Evolutionary conservation across 192 early-diverging fungal genomes (phyloP).

Genomic region (Podila epigama): DNA sequence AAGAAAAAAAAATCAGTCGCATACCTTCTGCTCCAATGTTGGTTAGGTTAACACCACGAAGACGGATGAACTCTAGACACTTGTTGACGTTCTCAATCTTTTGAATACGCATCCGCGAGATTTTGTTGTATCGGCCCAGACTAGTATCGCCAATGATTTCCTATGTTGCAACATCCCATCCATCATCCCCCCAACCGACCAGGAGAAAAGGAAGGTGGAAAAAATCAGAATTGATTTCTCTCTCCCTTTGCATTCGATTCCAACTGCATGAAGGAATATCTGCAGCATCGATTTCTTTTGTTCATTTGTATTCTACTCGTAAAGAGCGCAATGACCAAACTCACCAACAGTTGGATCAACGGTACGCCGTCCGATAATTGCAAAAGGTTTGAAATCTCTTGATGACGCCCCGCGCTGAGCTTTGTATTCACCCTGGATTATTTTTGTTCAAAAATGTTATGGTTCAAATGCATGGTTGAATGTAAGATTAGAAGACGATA

Average conservation of each 20-base stretch:
- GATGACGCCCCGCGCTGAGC: slow-evolving; percentile 59
- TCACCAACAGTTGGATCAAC: slow-evolving; percentile 65
- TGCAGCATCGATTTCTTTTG: slow-evolving; percentile 38
- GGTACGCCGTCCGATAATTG: slow-evolving; percentile 63
- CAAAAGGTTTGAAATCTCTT: slow-evolving; percentile 40
- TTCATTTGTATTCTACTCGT: slow-evolving; percentile 31
- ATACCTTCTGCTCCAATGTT: slow-evolving; percentile 95
- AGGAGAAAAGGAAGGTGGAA: no score
- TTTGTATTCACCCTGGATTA: slow-evolving; percentile 88
- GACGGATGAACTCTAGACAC: slow-evolving; percentile 91
- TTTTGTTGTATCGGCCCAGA: slow-evolving; percentile 86
- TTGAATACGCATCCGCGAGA: slow-evolving; percentile 92
- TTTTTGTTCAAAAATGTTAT: background rate
- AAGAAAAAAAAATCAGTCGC: slow-evolving; percentile 3
- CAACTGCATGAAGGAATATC: slow-evolving; percentile 42
- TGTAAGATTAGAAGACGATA: no score
- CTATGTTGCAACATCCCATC: slow-evolving; percentile 38
- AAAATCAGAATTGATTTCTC: no score
- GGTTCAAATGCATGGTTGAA: no score
- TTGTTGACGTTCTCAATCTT: slow-evolving; percentile 96
- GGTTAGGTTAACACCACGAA: slow-evolving; percentile 84
- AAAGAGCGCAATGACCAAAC: no score
- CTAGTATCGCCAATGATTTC: slow-evolving; percentile 95
- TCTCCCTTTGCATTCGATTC: no score
- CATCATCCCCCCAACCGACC: no score